Base-by-base conservation (phyloP, 148 eudicot genomes). In the Nyssa sinensis region DNA sequence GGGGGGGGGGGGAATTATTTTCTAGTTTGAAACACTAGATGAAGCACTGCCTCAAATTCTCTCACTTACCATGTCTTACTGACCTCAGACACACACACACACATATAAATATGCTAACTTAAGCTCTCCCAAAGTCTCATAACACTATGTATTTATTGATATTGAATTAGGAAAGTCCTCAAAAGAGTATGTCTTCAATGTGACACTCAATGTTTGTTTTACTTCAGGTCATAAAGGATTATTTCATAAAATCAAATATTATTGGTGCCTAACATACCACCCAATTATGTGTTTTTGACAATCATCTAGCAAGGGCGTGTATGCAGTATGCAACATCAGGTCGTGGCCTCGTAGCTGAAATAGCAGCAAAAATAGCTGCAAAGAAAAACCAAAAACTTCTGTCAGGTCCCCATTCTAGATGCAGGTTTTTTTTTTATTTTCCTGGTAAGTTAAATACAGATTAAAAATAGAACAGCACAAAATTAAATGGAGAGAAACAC, bases 291-390 rank as follows among this genome's bases (percentile, higher is more conserved):
- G 98, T 95, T 84, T 86, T 95, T 9, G 96, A 79, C 67, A 95
- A 80, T 79, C 98, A 87, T 78, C 89, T 85, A 21, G 92, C 88
- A 77, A 95, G 90, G 75, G 96, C 97, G 79, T 95, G 94, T 65
- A 95, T 90, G 83, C 97, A 92, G 77, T 95, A 95, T 7, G 94
- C 98, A 73, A 92, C 96, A 81, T 95, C 98, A 76, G 98, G 97
- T 35, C 96, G 91, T 62, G 98, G 96, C 74, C 96, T 78, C 58
- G 88, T 85, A 76, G 97, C 97, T 19, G 97, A 95, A 74, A 95
- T 74, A 29, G 96, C 93, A 72, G 86, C 86, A 80, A 92, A 92
- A 64, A 95, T 86, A 55, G 97, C 98, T 95, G 90, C 81, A 83
- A 47, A 66, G 34, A 32, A 79, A 66, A 49, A 33, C 32, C 74